Conservation (phyloP, 1,284 basidiomycete species). For the Cryptococcus wingfieldii region DNA sequence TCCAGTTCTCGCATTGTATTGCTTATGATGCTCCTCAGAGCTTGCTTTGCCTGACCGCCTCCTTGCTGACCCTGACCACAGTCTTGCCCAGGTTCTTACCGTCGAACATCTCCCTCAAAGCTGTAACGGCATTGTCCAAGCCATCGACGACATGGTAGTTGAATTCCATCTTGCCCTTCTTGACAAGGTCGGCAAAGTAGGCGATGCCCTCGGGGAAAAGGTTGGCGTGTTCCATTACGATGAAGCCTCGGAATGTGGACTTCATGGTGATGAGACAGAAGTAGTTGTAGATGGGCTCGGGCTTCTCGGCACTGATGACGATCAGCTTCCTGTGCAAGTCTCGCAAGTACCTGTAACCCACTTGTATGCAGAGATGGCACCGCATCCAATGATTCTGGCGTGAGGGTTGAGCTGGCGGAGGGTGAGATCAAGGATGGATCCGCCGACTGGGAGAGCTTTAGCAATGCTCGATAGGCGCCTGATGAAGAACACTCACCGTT, state of each 20-base stretch:
- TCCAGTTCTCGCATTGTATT: too few relatives aligned
- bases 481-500: constrained; percentile 54
- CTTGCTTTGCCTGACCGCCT: neutral
- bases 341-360: constrained; percentile 19
- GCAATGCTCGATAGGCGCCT: neutral
- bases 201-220: constrained; percentile 45
- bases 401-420: constrained; percentile 67
- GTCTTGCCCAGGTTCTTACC: constrained; percentile 82
- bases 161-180: constrained; percentile 68
- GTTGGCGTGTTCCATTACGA: constrained; percentile 61
- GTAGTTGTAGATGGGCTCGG: constrained; percentile 47
- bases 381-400: constrained; percentile 70
- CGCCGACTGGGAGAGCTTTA: constrained; percentile 59
- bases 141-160: constrained; percentile 73
- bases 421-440: constrained; percentile 66
- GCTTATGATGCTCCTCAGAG: neutral
- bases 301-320: constrained; percentile 20
- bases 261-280: constrained; percentile 66
- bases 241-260: constrained; percentile 75
- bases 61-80: constrained; percentile 50
- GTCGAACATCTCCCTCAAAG: constrained; percentile 65
- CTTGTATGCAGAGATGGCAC: constrained; percentile 60
- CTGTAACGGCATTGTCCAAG: constrained; percentile 64
- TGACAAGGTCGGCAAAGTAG: constrained; percentile 55
- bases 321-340: neutral